Percentiles rank a stretch among this genome's conserved stretches.
Evolutionary conservation across 352 stramenopile genomes (phyloP).

Genomic region (Elongisporangium prolatum): DNA sequence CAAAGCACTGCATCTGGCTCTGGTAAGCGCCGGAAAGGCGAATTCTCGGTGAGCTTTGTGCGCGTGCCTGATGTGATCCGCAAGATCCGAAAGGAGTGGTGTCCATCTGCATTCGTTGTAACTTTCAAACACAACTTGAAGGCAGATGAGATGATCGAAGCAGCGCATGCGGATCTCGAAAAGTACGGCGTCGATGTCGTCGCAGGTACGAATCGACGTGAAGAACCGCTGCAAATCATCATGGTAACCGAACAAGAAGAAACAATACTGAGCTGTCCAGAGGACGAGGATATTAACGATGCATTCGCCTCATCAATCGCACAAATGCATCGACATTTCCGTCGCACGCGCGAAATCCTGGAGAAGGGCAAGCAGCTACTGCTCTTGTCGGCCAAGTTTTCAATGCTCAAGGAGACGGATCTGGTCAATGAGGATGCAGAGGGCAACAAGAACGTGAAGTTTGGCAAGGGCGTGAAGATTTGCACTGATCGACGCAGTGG

Average conservation of each 20-base stretch:
- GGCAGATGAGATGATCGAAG: conserved; percentile 64
- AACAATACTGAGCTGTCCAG: conserved; percentile 64
- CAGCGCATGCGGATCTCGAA: conserved; percentile 62
- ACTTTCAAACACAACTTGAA: conserved; percentile 76
- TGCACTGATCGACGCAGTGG: conserved; percentile 50
- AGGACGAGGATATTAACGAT: conserved; percentile 79
- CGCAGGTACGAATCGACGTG: conserved; percentile 51
- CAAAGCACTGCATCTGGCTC: conserved; percentile 3
- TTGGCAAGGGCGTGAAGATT: conserved; percentile 74
- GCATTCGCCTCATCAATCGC: conserved; percentile 69
- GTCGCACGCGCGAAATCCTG: conserved; percentile 67
- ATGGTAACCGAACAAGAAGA: conserved; percentile 65
- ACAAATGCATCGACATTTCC: conserved; percentile 73
- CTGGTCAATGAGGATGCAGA: conserved; percentile 82
- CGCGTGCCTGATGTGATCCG: conserved; percentile 75
- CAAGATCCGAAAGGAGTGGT: conserved; percentile 80
- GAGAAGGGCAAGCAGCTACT: conserved; percentile 73
- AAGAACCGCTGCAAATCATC: conserved; percentile 67
- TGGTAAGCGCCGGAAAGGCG: conserved; percentile 27
- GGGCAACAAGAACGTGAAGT: conserved; percentile 86
- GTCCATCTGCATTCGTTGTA: conserved; percentile 72
- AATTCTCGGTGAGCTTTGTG: conserved; percentile 80
- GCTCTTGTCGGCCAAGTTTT: conserved; percentile 82
- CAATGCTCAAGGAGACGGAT: conserved; percentile 85
- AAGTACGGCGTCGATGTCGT: conserved; percentile 82